Evolutionary conservation across 208 protist species (phyloP).

Genomic region (Trypanosoma congolense): DNA sequence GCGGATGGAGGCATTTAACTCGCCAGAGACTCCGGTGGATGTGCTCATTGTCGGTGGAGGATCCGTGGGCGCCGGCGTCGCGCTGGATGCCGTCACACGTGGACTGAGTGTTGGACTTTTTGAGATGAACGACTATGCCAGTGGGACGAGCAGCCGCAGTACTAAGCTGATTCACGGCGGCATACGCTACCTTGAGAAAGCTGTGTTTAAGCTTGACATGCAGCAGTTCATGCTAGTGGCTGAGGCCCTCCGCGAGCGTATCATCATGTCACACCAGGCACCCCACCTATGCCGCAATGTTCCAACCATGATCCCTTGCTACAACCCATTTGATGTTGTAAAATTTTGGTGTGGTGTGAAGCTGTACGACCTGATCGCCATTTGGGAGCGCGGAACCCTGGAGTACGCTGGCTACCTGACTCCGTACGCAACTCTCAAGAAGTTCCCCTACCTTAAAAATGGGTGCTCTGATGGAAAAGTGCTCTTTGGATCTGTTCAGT

Average conservation of each 20-base stretch:
- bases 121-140: slow-evolving; percentile 94
- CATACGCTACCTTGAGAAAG: slow-evolving; percentile 95
- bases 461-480: slow-evolving; percentile 42
- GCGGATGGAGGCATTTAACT: slow-evolving; percentile 36
- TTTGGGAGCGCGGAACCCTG: slow-evolving; percentile 68
- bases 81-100: slow-evolving; percentile 91
- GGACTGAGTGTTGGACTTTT: slow-evolving; percentile 91
- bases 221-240: slow-evolving; percentile 88
- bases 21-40: slow-evolving; percentile 76
- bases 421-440: slow-evolving; percentile 65
- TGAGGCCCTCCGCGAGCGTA: slow-evolving; percentile 90
- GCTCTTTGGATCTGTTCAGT: slow-evolving; percentile 88
- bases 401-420: slow-evolving; percentile 79
- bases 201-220: slow-evolving; percentile 77
- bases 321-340: slow-evolving; percentile 75
- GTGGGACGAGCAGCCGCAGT: slow-evolving; percentile 91
- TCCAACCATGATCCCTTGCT: slow-evolving; percentile 92
- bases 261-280: slow-evolving; percentile 91
- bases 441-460: slow-evolving; percentile 70
- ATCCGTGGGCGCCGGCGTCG: slow-evolving; percentile 90
- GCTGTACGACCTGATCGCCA: slow-evolving; percentile 88
- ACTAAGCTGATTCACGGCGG: slow-evolving; percentile 97
- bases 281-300: slow-evolving; percentile 90
- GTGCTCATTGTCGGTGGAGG: slow-evolving; percentile 95
- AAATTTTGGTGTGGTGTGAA: slow-evolving; percentile 85